Evolutionary conservation across 169 alveolate species (phyloP), one percentile per base, ranked within the genome.

Genomic region (Eimeria tenella): DNA sequence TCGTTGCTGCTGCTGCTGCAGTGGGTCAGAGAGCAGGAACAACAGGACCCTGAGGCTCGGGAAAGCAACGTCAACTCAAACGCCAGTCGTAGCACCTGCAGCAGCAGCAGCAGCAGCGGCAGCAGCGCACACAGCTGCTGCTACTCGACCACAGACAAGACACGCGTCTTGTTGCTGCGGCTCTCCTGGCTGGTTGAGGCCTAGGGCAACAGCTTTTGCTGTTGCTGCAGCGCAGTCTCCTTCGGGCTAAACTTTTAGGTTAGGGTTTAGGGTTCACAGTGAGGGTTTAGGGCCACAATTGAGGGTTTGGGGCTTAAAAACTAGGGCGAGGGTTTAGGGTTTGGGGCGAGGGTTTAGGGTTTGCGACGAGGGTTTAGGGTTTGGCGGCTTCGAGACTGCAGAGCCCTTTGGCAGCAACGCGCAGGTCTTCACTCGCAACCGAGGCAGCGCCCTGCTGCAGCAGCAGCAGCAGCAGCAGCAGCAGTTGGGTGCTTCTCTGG

Each of bases 41-140:
- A 2, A 31, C 42, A 31, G 42, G 42, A 31, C 42, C 42, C 42
- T 31, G 42, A 31, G 42, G 42, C 42, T 11, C 68, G 68, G 19
- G 19, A 58, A 58, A 58, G 19, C 19, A 58, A 3, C 68, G 2
- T 3, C 68, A 3, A 58, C 19, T 58, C 21, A 10, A 11, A 10
- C 68, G 11, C 21, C 68, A 11, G 68, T 0, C 19, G 1, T 3
- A 58, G 68, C 68, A 9, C 19, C 84, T 42, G 23, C 58, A 11
- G 84, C 62, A 8, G 84, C 84, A 5, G 62, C 84, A 5, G 84
- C 84, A 8, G 84, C 62, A 8, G 60, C 60, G 25, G 84, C 23
- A 8, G 60, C 84, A 25, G n/a, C 84, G 8, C n/a, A 10, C 60
- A 56, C 62, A 25, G 84, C 84, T 74, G 84, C 62, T 74, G 62